phyloP scores from a whole-genome alignment of 2,329 filamentous ascomycete genomes.

The Zarea fungicola region DNA sequence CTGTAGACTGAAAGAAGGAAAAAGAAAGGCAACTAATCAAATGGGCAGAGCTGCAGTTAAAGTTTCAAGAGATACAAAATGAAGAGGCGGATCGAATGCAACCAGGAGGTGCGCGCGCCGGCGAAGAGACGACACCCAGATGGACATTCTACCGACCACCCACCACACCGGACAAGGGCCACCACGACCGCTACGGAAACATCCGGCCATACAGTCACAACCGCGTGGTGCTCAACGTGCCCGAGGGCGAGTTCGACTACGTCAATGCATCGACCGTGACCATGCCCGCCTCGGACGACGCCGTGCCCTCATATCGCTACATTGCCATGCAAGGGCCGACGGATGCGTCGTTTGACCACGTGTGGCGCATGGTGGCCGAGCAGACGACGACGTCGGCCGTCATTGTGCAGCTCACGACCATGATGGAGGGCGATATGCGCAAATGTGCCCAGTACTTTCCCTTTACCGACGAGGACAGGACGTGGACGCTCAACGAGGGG shows the following conservation, averaged over 20 bases:
- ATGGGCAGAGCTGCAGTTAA: conserved; percentile 40
- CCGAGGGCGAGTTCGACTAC: conserved; percentile 67
- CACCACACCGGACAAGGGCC: conserved; percentile 24
- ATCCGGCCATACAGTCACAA: conserved; percentile 88
- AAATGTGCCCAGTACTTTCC: conserved; percentile 93
- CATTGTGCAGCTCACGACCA: conserved; percentile 92
- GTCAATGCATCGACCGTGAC: conserved; percentile 75
- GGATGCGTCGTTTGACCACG: conserved; percentile 65
- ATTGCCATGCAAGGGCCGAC: conserved; percentile 96
- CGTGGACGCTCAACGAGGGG: conserved; percentile 54
- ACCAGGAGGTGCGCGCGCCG: conserved; percentile 33
- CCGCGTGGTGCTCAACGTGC: conserved; percentile 73
- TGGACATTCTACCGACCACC: conserved; percentile 33
- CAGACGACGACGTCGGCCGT: conserved; percentile 68
- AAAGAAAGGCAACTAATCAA: neutral
- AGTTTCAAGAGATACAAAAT: conserved; percentile 50
- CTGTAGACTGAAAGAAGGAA: too few species aligned
- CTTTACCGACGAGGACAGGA: conserved; percentile 44
- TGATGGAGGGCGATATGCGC: conserved; percentile 68
- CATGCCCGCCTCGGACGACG: conserved; percentile 39
- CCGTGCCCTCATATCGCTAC: conserved; percentile 51
- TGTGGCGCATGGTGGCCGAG: conserved; percentile 94
- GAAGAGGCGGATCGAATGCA: conserved; percentile 45
- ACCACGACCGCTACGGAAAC: conserved; percentile 79
- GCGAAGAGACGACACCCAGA: conserved; percentile 23